Conservation (phyloP, 805 yeast genomes). For the Kazachstania bromeliacearum region DNA sequence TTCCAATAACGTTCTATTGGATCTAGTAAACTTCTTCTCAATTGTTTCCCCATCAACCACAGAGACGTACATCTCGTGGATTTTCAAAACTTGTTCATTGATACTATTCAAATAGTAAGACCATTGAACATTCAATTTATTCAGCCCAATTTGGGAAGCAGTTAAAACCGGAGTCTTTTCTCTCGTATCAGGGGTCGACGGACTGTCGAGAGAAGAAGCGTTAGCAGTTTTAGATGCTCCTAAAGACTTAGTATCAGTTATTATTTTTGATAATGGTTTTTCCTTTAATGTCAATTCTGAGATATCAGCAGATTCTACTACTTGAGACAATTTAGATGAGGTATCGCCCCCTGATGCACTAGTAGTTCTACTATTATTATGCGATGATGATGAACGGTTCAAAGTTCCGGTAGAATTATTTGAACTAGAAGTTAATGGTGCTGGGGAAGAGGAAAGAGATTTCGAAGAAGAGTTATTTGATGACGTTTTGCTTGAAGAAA, state of each 20-base stretch:
- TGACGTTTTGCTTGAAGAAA: constrained; percentile 3
- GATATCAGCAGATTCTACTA: background rate
- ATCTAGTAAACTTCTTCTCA: constrained; percentile 38
- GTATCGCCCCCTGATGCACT: constrained; percentile 5
- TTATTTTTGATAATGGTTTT: background rate
- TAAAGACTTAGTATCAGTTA: background rate
- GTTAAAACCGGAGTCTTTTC: constrained; percentile 14
- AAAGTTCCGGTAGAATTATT: background rate
- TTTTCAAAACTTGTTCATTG: constrained; percentile 52
- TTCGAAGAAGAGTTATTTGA: background rate
- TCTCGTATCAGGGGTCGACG: background rate
- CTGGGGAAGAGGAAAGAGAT: background rate
- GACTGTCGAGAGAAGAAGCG: background rate
- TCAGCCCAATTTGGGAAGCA: constrained; percentile 19
- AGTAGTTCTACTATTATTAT: background rate
- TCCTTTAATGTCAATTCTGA: background rate
- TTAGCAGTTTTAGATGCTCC: background rate
- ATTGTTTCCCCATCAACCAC: constrained; percentile 38
- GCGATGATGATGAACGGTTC: background rate
- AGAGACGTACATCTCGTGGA: constrained; percentile 43
- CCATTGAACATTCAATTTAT: constrained; percentile 53
- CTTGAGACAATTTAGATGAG: background rate
- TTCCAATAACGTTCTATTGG: constrained; percentile 48
- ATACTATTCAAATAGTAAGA: constrained; percentile 40
- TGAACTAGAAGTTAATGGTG: background rate